Evolutionary conservation across 345 rosid species (phyloP).

Genomic region (Linum lewisii): DNA sequence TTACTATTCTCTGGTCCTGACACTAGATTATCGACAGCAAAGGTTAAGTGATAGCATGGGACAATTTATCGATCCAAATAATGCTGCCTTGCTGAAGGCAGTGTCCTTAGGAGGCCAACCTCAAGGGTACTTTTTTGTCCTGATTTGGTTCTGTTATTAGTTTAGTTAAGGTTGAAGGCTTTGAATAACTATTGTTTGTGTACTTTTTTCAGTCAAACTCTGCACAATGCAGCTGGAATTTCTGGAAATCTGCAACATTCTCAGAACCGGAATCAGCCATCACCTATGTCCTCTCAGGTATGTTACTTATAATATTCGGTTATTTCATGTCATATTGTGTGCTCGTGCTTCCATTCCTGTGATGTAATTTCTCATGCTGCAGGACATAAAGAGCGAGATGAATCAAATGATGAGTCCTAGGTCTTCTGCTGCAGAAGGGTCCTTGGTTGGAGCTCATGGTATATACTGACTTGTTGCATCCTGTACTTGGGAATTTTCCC

Average conservation of each 20-base stretch:
- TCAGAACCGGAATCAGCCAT: conserved; percentile 39
- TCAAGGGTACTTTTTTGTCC: conserved; percentile 27
- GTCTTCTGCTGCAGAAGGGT: conserved; percentile 29
- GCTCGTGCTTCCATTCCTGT: neutral
- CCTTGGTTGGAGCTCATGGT: conserved; percentile 41
- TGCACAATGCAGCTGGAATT: conserved; percentile 31
- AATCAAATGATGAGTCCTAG: conserved; percentile 35
- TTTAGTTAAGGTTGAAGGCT: neutral
- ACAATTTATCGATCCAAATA: conserved; percentile 42
- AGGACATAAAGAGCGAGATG: conserved; percentile 37
- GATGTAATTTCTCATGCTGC: conserved; percentile 10
- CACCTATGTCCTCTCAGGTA: conserved; percentile 31
- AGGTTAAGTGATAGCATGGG: conserved; percentile 31
- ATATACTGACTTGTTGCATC: conserved; percentile 2
- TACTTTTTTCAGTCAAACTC: conserved; percentile 28
- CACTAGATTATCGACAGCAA: conserved; percentile 25
- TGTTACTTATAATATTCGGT: neutral
- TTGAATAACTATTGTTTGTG: neutral
- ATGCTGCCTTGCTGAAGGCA: conserved; percentile 35
- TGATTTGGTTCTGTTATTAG: conserved; percentile 11
- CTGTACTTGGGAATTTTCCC: neutral
- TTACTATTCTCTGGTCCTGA: conserved; percentile 8
- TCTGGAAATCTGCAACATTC: conserved; percentile 30
- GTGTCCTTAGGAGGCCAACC: conserved; percentile 34
- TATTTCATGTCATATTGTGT: neutral